Evolutionary conservation across 2,329 filamentous ascomycete genomes (phyloP), one percentile per base, ranked within the genome.

Genomic region (Immersiporthe knoxdaviesiana): DNA sequence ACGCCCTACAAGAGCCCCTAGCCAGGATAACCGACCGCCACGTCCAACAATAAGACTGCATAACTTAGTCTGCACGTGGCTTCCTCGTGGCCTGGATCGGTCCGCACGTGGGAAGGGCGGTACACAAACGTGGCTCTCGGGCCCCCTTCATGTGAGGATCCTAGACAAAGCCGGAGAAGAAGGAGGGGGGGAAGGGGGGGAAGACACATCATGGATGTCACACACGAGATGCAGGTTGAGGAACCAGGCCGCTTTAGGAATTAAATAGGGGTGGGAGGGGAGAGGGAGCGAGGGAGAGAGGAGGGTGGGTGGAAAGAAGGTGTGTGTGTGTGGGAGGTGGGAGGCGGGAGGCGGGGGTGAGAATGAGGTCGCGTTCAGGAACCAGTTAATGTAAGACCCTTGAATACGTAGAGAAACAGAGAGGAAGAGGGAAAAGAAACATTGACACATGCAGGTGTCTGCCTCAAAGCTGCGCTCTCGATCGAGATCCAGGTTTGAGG

Each of bases 11-110:
- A 47, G 35, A 56, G 63, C 50, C 52, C n/a, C 65, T 66, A 68
- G 63, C 65, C 69, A 70, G 65, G 73, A 73, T 75, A 71, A 72
- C 73, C 74, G 71, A 61, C 71, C 71, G 74, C 73, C 74, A 73
- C 72, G 73, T 74, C 69, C 72, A 69, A 75, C 72, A 69, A 69
- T 18, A 44, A 37, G 39, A 50, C 10, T 6, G 32, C 30, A 47
- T 41, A n/a, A 52, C 21, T n/a, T 16, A 32, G 37, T 59, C 61
- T 59, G 32, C 69, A 71, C 69, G 67, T 71, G 69, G 69, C 69
- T 71, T 71, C 66, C 69, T 66, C 69, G 67, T 71, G 69, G 69
- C 58, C 63, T 61, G 37, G 41, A 41, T 52, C 37, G 65, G 66
- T 56, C 65, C 64, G 64, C 54, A 64, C 35, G 52, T 54, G 52